These are phyloP conservation scores for Leptoxyphium fumago DNA, from an alignment of 2,329 filamentous ascomycete genomes.

Conservation along the genomic window DNA sequence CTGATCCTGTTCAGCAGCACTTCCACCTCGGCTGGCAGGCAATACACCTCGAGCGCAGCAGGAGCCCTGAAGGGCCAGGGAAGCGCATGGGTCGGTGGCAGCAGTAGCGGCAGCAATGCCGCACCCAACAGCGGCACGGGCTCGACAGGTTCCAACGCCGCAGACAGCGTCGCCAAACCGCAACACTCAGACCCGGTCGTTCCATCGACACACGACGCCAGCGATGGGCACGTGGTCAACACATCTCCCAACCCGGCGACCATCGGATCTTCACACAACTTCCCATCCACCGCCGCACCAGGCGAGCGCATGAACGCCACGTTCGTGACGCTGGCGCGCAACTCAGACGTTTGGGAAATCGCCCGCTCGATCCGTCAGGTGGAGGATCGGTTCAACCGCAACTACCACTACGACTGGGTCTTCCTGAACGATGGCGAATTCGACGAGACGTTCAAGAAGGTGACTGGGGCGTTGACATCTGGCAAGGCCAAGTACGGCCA, in stretches of 20 bases:
- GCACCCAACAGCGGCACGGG: neutral
- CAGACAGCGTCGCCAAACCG: neutral
- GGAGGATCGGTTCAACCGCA: constrained; percentile 94
- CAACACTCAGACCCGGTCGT: constrained; percentile 5
- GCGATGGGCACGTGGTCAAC: constrained; percentile 1
- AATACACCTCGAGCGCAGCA: constrained; percentile 18
- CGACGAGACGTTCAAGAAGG: constrained; percentile 80
- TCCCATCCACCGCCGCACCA: constrained; percentile 34
- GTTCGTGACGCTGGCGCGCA: constrained; percentile 89
- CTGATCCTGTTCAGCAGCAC: constrained; percentile 73
- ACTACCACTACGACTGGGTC: constrained; percentile 98
- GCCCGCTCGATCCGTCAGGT: constrained; percentile 89
- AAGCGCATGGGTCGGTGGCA: neutral
- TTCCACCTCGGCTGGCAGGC: constrained; percentile 30
- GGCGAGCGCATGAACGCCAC: constrained; percentile 87
- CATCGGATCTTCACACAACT: constrained; percentile 13
- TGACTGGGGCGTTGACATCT: constrained; percentile 79
- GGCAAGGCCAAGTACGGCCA: constrained; percentile 82
- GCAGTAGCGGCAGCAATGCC: neutral
- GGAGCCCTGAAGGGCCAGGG: constrained; percentile 22
- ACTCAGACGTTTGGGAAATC: constrained; percentile 92
- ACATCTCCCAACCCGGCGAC: constrained; percentile 19
- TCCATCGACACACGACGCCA: neutral
- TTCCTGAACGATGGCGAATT: constrained; percentile 96
- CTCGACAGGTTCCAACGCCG: neutral